These are phyloP conservation scores for Cyphellophora europaea DNA, from an alignment of 2,329 filamentous ascomycete species.

Conservation along the genomic window DNA sequence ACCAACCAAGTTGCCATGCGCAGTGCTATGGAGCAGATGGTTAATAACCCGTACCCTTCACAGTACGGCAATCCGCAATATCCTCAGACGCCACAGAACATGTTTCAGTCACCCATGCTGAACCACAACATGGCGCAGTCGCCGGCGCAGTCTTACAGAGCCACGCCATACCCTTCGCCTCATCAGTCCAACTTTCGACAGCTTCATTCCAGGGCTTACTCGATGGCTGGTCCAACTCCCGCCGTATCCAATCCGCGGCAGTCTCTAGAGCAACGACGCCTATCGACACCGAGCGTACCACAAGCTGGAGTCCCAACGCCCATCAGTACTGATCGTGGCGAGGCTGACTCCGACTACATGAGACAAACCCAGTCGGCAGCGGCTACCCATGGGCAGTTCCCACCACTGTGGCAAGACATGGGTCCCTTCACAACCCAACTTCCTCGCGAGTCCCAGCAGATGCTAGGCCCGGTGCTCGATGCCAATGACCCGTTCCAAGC, in stretches of 20 bases:
- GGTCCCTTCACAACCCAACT: slow-evolving; percentile 41
- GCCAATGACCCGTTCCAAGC: slow-evolving; percentile 34
- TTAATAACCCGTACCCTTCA: slow-evolving; percentile 30
- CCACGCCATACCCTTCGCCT: slow-evolving; percentile 32
- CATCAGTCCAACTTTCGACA: slow-evolving; percentile 20
- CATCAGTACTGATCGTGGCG: slow-evolving; percentile 7
- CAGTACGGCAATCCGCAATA: slow-evolving; percentile 29
- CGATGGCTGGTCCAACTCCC: slow-evolving; percentile 15
- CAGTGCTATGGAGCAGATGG: slow-evolving; percentile 36
- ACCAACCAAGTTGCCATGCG: slow-evolving; percentile 49
- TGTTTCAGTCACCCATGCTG: slow-evolving; percentile 23
- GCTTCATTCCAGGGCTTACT: slow-evolving; percentile 11
- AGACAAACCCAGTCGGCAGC: slow-evolving; percentile 21
- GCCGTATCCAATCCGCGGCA: slow-evolving; percentile 28
- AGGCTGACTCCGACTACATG: slow-evolving; percentile 13
- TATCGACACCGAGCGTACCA: slow-evolving; percentile 32
- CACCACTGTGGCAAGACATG: slow-evolving; percentile 19
- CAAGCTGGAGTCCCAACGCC: slow-evolving; percentile 5
- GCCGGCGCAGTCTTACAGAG: slow-evolving; percentile 24
- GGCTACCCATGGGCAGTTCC: slow-evolving; percentile 8
- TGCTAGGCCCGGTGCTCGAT: slow-evolving; percentile 36
- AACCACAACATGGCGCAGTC: slow-evolving; percentile 11
- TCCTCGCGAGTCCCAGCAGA: slow-evolving; percentile 44
- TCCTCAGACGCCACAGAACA: slow-evolving; percentile 24
- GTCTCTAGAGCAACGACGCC: slow-evolving; percentile 25